Conservation (phyloP, 2,329 filamentous ascomycete species). For the Thielaviopsis populi region DNA sequence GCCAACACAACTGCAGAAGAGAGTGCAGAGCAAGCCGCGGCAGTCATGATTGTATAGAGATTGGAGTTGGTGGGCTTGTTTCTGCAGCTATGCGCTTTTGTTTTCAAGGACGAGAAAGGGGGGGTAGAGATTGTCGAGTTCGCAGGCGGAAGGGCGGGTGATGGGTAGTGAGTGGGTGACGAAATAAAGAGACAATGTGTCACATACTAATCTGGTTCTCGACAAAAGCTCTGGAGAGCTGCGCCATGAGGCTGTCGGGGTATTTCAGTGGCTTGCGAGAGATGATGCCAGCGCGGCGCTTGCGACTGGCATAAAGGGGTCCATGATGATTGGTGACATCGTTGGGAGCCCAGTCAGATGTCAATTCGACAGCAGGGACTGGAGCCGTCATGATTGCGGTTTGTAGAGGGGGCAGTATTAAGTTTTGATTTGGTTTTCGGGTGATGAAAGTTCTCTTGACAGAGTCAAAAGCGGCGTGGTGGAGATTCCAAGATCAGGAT, state of each 20-base stretch:
- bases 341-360: conserved; percentile 16
- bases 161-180: neutral
- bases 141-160: neutral
- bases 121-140: neutral
- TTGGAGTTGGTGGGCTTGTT: neutral
- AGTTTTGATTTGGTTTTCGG: neutral
- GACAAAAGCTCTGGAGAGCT: conserved; percentile 53
- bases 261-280: conserved; percentile 16
- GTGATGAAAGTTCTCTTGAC: neutral
- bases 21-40: no score
- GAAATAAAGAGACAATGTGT: neutral
- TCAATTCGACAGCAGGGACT: conserved; percentile 12
- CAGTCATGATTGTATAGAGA: neutral
- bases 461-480: neutral
- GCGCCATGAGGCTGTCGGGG: conserved; percentile 26
- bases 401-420: neutral
- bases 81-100: neutral
- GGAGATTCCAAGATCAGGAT: no score
- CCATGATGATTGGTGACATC: conserved; percentile 17
- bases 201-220: conserved; percentile 65
- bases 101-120: neutral
- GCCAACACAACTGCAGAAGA: neutral
- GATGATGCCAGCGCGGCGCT: conserved; percentile 16
- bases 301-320: conserved; percentile 15
- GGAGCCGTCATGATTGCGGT: conserved; percentile 1